Evolutionary conservation across 352 stramenopile genomes (phyloP).

Genomic region (Globisporangium perplexum): DNA sequence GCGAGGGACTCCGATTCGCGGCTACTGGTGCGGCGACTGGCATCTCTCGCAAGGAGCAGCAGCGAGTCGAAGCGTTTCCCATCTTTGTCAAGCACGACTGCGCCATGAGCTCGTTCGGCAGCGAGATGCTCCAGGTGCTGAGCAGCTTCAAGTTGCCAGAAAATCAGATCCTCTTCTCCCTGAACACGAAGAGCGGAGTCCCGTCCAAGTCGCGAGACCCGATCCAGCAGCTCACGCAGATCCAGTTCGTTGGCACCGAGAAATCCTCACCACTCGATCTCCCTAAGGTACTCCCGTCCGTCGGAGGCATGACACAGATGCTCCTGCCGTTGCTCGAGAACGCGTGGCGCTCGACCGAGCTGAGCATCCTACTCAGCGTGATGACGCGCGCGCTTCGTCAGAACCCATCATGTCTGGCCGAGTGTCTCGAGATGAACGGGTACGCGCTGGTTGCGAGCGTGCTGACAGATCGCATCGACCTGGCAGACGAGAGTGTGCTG

Average conservation of each 20-base stretch:
- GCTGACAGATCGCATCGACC: slow-evolving; percentile 26
- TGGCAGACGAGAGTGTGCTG: slow-evolving; percentile 50
- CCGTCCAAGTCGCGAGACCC: slow-evolving; percentile 14
- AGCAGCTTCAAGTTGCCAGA: slow-evolving; percentile 56
- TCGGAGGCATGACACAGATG: slow-evolving; percentile 53
- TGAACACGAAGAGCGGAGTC: slow-evolving; percentile 48
- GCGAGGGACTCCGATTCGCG: slow-evolving; percentile 26
- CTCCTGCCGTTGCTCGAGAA: slow-evolving; percentile 59
- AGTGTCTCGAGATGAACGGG: slow-evolving; percentile 52
- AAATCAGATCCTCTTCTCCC: slow-evolving; percentile 44
- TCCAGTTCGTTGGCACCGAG: slow-evolving; percentile 56
- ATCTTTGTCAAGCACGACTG: slow-evolving; percentile 59
- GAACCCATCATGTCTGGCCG: slow-evolving; percentile 54
- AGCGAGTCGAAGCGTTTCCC: slow-evolving; percentile 34
- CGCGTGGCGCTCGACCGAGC: slow-evolving; percentile 34
- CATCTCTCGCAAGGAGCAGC: slow-evolving; percentile 25
- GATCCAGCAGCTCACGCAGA: slow-evolving; percentile 22
- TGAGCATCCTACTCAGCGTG: slow-evolving; percentile 41
- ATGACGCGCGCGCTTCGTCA: slow-evolving; percentile 38
- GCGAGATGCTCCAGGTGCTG: slow-evolving; percentile 53
- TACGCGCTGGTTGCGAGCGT: slow-evolving; percentile 48
- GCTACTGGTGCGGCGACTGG: slow-evolving; percentile 1
- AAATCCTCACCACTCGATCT: slow-evolving; percentile 42
- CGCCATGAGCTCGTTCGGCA: slow-evolving; percentile 48
- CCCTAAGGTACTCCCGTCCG: slow-evolving; percentile 43